These are phyloP conservation scores for Zalaria obscura DNA, from an alignment of 2,329 filamentous ascomycete genomes.

Conservation along the genomic window DNA sequence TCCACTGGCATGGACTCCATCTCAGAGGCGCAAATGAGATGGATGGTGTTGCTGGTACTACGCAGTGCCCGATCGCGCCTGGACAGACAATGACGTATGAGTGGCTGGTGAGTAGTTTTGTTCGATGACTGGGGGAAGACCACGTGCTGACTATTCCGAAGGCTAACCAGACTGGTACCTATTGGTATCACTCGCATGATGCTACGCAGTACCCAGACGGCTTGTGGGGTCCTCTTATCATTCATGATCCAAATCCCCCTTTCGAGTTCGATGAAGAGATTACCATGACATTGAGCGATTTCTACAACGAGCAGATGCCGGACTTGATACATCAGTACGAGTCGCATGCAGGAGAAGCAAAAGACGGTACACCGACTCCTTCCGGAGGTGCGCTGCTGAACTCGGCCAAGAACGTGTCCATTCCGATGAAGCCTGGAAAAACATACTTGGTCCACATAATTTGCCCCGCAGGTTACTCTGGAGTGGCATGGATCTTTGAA, in stretches of 20 bases:
- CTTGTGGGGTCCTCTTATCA: conserved; percentile 50
- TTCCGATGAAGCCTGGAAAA: conserved; percentile 34
- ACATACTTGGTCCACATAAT: conserved; percentile 53
- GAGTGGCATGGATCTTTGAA: conserved; percentile 60
- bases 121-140: not conserved
- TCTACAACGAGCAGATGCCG: conserved; percentile 49
- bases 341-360: conserved; percentile 24
- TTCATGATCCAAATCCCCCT: conserved; percentile 44
- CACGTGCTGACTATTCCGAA: conserved; percentile 24
- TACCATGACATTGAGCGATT: conserved; percentile 57
- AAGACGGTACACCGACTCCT: conserved; percentile 43
- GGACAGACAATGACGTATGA: conserved; percentile 50
- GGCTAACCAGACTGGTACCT: conserved; percentile 36
- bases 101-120: conserved; percentile 39
- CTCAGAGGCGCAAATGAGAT: conserved; percentile 63
- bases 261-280: conserved; percentile 45
- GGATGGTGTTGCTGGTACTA: conserved; percentile 57
- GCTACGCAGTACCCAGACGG: conserved; percentile 54
- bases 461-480: conserved; percentile 50
- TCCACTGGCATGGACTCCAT: conserved; percentile 69
- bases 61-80: conserved; percentile 53
- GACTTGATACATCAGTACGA: conserved; percentile 39
- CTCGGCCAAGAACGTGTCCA: conserved; percentile 35
- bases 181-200: conserved; percentile 57
- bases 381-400: conserved; percentile 56